A percentile compares a stretch with the other conserved stretches of the same genome.
These are phyloP conservation scores for Ophiostoma sp. DNA, from an alignment of 2,329 filamentous ascomycete genomes.

Conservation along the genomic window DNA sequence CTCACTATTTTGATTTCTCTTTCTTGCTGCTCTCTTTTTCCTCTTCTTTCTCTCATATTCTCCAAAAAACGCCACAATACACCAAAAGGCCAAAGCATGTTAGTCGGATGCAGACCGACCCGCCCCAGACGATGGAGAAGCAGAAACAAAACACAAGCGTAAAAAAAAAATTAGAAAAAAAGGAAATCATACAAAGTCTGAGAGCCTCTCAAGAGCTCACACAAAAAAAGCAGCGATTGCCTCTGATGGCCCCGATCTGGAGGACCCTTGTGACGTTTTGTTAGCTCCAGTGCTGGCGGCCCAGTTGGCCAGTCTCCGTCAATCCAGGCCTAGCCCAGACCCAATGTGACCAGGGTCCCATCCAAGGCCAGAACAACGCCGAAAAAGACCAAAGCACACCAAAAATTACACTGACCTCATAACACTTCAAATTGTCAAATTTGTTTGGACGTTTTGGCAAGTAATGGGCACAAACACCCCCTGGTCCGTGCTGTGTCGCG, in stretches of 20 bases:
- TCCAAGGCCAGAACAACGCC: background rate
- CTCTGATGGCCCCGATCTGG: conserved; percentile 7
- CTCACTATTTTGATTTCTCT: background rate
- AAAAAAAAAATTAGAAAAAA: background rate
- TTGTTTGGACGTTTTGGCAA: background rate
- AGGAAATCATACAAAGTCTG: background rate
- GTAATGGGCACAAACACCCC: background rate
- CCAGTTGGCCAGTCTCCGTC: background rate
- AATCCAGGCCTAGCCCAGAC: background rate
- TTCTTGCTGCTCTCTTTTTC: too few relatives aligned
- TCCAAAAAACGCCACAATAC: background rate
- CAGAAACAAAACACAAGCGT: background rate
- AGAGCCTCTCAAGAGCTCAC: too few relatives aligned
- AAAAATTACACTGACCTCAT: conserved; percentile 12
- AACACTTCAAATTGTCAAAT: background rate
- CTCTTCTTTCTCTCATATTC: too few relatives aligned
- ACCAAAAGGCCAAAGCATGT: background rate
- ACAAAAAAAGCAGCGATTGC: background rate
- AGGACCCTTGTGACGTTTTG: background rate
- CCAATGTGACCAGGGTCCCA: background rate
- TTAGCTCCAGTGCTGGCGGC: background rate
- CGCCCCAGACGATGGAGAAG: background rate
- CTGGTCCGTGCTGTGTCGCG: conserved; percentile 21
- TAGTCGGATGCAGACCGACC: background rate
- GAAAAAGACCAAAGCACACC: background rate